A percentile compares a stretch with the other conserved stretches of the same genome.
Conservation (phyloP, 257 asterid species). For the Dorcoceras hygrometricum region DNA sequence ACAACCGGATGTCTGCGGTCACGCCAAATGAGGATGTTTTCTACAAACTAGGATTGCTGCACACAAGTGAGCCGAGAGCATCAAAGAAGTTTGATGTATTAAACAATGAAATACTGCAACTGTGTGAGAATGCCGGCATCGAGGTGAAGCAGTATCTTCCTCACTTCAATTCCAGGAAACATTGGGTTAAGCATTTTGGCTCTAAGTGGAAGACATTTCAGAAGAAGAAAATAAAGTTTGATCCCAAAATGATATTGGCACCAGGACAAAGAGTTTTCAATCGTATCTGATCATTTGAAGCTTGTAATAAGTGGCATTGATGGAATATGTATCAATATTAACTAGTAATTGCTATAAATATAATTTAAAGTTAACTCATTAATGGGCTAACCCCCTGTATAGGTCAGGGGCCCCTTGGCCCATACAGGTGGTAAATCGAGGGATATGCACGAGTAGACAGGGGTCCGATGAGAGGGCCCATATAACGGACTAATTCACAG, state of each 20-base stretch:
- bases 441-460: no score
- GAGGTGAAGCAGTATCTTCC: slow-evolving; percentile 49
- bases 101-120: slow-evolving; percentile 29
- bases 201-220: slow-evolving; percentile 37
- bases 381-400: no score
- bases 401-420: no score
- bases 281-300: no score
- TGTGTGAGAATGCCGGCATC: slow-evolving; percentile 31
- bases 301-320: no score
- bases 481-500: no score
- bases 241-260: slow-evolving; percentile 42
- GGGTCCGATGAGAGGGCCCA: no score
- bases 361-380: no score
- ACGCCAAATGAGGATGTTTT: slow-evolving; percentile 42
- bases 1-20: slow-evolving; percentile 37
- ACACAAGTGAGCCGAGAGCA: slow-evolving; percentile 18
- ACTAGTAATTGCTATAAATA: no score
- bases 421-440: no score
- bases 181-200: slow-evolving; percentile 48
- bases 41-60: slow-evolving; percentile 33
- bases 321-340: no score
- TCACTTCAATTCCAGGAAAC: slow-evolving; percentile 25
- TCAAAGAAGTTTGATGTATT: slow-evolving; percentile 25
- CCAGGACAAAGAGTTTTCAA: slow-evolving; percentile 50
- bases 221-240: slow-evolving; percentile 36